Evolutionary conservation across 2,329 filamentous ascomycete species (phyloP), one percentile per base, ranked within the genome.

Genomic region (Aspergillus candidus): DNA sequence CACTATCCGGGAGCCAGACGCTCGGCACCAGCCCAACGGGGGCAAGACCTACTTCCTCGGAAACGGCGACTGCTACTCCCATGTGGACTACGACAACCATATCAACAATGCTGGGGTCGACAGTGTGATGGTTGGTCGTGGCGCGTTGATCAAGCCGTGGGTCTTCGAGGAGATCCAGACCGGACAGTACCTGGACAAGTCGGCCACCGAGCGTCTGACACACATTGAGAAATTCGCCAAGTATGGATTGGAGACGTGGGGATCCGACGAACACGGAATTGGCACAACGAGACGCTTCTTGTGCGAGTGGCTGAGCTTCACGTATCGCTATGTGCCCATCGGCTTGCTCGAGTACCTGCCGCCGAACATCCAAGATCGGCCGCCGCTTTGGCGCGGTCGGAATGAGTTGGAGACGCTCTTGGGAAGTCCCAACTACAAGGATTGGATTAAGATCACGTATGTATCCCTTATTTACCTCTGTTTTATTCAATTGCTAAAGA

Each of bases 401-500:
- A 84, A 93, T 67, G 93, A 98, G 42, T 68, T 98, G 61, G 93
- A 98, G 77, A 94, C 88, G n/a, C 71, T 98, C 53, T 76, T 98
- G 70, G 84, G 83, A 11, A 96, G 89, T 68, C 80, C 81, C 51
- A 89, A 97, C 68, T 96, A 94, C 71, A 86, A 84, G 71, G 93
- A 98, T 67, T 98, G 93, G 93, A 89, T 98, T 66, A 97, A 95
- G 74, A 94, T 98, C 59, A 94, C 84, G 89, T 93, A 78, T 66
- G 81, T 75, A 29, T 48, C 41, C 44, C 14, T 46, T 38, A 45
- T 47, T 42, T 50, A 38, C n/a, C 6, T 41, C 2, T 27, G 39
- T 13, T 33, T 8, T 43, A 41, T 32, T 43, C 58, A 13, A 10
- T 37, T 46, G 15, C 44, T 48, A 32, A 54, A 50, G 35, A 49